Base-by-base conservation (phyloP, 257 asterid genomes). In the Solanum neorickii region DNA sequence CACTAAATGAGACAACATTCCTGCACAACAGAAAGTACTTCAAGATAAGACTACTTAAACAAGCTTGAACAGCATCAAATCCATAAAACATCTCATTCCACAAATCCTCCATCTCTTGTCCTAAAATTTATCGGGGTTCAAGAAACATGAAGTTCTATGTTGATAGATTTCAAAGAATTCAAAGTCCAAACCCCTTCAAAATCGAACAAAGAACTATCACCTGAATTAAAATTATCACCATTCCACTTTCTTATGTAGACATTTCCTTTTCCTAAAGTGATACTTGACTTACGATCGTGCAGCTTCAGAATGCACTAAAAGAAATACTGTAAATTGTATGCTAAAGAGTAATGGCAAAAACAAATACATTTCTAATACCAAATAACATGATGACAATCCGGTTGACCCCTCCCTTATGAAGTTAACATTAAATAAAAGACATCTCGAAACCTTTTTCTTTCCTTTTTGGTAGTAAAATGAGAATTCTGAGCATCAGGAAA, bases 1-100 rank as follows among this genome's bases (percentile, higher is more conserved):
- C 99, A 80, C 99, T 96, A 83, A 93, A 95, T 21, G 99, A 96
- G 78, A 88, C 98, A 84, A 96, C 99, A 88, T 95, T 96, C 91
- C 98, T 96, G 92, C 89, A 89, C 37, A 76, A n/a, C 9, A 87
- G 42, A 16, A 59, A 25, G 37, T 46, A 42, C 21, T 44, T 44
- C 76, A 85, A 25, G 65, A 84, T 35, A 33, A 72, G 42, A 69
- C 87, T 68, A 27, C 33, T 56, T 11, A 27, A 85, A 66, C 65
- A 42, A 72, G 27, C 42, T 66, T 56, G 25, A 70, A 29, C 14
- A 37, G 12, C 70, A 65, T 65, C 70, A 65, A n/a, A n/a, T 65
- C 31, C 70, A 65, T n/a, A 65, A 65, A 65, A 65, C 70, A 37
- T 49, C 27, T 29, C 44, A 80, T 80, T 5, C 15, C 27, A 80